Conservation (phyloP, 768 basidiomycete species). For the Tremella fuciformis region DNA sequence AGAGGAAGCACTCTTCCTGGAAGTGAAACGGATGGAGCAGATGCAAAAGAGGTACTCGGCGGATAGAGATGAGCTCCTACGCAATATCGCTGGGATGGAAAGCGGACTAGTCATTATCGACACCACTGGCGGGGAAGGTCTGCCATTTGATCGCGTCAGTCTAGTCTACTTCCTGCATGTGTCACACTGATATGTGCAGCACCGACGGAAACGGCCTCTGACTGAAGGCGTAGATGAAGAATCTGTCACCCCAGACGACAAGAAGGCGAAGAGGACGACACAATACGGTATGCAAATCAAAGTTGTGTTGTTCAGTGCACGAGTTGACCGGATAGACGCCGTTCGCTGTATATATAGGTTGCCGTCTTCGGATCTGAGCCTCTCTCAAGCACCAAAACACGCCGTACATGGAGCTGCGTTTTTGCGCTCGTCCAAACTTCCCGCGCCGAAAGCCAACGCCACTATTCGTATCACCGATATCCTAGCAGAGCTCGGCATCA, state of each 20-base stretch:
- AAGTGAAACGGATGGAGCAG: slow-evolving; percentile 92
- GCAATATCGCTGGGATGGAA: slow-evolving; percentile 79
- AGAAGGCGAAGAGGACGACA: slow-evolving; percentile 35
- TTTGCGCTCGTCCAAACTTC: slow-evolving; percentile 82
- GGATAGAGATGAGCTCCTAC: slow-evolving; percentile 81
- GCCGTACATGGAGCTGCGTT: slow-evolving; percentile 59
- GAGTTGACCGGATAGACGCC: slow-evolving; percentile 19
- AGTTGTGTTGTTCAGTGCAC: slow-evolving; percentile 3
- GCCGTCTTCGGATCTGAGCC: slow-evolving; percentile 22
- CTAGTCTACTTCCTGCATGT: slow-evolving; percentile 8
- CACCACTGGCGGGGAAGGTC: slow-evolving; percentile 21
- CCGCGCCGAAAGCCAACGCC: slow-evolving; percentile 66
- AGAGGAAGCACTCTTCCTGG: slow-evolving; percentile 90
- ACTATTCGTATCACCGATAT: slow-evolving; percentile 73
- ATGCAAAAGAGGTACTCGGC: slow-evolving; percentile 80
- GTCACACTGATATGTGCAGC: not conserved
- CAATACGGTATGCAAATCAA: slow-evolving; percentile 24
- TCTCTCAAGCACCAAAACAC: slow-evolving; percentile 31
- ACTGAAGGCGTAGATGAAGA: not conserved
- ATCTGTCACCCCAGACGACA: slow-evolving; percentile 13
- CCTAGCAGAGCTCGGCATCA: slow-evolving; percentile 72
- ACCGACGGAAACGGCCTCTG: not conserved
- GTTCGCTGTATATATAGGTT: slow-evolving; percentile 45
- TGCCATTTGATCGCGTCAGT: slow-evolving; percentile 12
- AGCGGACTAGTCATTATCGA: slow-evolving; percentile 70